Conservation (phyloP, 805 yeast species). For the Hemisphaericaspora nanyangensis region DNA sequence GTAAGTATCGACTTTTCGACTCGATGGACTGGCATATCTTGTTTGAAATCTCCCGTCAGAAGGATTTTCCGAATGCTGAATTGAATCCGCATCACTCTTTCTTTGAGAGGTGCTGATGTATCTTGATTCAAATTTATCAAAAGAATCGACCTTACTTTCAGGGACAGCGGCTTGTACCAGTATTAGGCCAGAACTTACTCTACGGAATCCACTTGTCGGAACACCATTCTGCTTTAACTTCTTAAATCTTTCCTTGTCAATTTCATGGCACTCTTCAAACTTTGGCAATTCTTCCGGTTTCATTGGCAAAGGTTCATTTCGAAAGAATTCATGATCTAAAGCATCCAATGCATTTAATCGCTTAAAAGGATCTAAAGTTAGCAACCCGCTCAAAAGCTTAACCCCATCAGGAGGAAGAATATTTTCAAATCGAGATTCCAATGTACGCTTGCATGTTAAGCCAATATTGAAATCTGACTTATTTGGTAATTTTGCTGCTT, state of each 20-base stretch:
- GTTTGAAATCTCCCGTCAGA: not conserved
- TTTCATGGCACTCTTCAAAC: slow-evolving; percentile 86
- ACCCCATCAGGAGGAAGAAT: slow-evolving; percentile 46
- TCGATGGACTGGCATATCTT: not conserved
- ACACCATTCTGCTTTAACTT: slow-evolving; percentile 28
- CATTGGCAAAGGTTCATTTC: slow-evolving; percentile 61
- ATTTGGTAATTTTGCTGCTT: slow-evolving; percentile 54
- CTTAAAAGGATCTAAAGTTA: slow-evolving; percentile 65
- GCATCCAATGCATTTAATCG: slow-evolving; percentile 83
- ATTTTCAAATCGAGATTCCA: slow-evolving; percentile 47
- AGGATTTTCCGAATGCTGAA: too few species aligned
- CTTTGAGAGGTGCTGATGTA: too few species aligned
- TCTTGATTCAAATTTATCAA: too few species aligned
- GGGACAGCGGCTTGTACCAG: not conserved
- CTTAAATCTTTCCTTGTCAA: slow-evolving; percentile 63
- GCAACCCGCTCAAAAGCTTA: slow-evolving; percentile 54
- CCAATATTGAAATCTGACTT: slow-evolving; percentile 43
- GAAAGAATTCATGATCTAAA: slow-evolving; percentile 64
- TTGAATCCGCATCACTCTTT: too few species aligned
- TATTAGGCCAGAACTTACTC: not conserved
- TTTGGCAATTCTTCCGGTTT: slow-evolving; percentile 51
- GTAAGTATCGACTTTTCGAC: slow-evolving; percentile 1
- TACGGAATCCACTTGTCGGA: not conserved
- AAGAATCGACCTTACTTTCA: not conserved
- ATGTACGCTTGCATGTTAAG: slow-evolving; percentile 42